Base-by-base conservation (phyloP, 257 asterid species). In the Prunella vulgaris region DNA sequence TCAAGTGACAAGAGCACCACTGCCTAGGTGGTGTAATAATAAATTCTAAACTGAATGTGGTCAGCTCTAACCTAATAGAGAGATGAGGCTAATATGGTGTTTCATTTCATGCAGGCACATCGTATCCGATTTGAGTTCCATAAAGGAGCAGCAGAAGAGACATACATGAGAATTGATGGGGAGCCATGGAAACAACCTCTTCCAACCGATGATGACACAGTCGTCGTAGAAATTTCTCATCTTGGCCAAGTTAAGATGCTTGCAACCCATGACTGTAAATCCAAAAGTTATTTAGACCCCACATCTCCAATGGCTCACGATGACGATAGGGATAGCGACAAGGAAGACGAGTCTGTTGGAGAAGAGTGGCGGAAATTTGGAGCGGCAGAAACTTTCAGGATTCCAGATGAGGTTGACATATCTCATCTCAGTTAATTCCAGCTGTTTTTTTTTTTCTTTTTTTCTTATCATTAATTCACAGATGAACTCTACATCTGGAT, bases 151-250 rank as follows among this genome's bases (percentile, higher is more conserved):
- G 86, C 89, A 15, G 90, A 84, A 2, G 79, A 85, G 24, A 91
- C 95, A 2, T 91, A 69, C 86, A 91, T 89, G 97, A 87, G 96
- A 78, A 89, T 91, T 7, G 96, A 89, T 70, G 97, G 97, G 30
- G 93, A 91, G 68, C 96, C 97, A 37, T 91, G 97, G 96, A 89
- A 84, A 61, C 97, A 91, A 56, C 97, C 95, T 14, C 90, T 89
- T 27, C 97, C 96, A 0, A 79, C 69, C 1, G 86, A 84, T 17
- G 95, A 87, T 53, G 95, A 87, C 30, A 83, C 84, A 0, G 90
- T 89, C 7, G 80, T 82, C 9, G 92, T 92, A 17, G 95, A 89
- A 66, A 87, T 92, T 48, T 86, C 95, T 73, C 83, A 83, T 79
- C 85, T 64, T 20, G 86, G 86, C 42, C 93, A 88, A 77, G 95